A percentile compares a stretch with the other conserved stretches of the same genome.
Evolutionary conservation across 495 filamentous ascomycete genomes (phyloP).

Genomic region (Penicillium robsamsonii): DNA sequence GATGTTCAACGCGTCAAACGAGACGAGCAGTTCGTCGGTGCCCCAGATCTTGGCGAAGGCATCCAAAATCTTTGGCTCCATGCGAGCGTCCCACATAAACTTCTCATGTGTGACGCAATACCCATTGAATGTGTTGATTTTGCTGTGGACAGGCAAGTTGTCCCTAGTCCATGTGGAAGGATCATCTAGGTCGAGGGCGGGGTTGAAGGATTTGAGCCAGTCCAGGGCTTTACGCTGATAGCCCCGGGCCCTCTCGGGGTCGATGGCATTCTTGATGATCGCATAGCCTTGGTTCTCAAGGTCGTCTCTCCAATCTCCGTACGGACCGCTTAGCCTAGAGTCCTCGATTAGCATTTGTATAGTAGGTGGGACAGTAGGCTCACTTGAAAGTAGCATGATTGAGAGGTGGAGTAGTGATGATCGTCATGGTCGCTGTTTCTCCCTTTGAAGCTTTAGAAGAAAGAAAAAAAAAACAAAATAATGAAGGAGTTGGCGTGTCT

Average conservation of each 20-base stretch:
- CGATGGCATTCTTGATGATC: slow-evolving; percentile 30
- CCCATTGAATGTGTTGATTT: slow-evolving; percentile 26
- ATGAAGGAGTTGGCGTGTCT: neutral
- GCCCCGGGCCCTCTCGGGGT: slow-evolving; percentile 22
- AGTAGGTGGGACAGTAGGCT: neutral
- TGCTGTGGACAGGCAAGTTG: slow-evolving; percentile 32
- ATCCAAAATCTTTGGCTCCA: slow-evolving; percentile 36
- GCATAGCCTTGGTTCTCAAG: slow-evolving; percentile 32
- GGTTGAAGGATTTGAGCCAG: slow-evolving; percentile 29
- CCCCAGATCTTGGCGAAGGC: slow-evolving; percentile 30
- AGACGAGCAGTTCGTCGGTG: slow-evolving; percentile 23
- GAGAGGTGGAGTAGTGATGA: neutral
- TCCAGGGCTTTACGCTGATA: slow-evolving; percentile 27
- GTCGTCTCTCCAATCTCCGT: slow-evolving; percentile 36
- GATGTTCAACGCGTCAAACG: slow-evolving; percentile 6
- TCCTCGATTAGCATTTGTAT: neutral
- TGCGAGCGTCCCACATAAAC: slow-evolving; percentile 47
- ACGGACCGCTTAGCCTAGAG: slow-evolving; percentile 21
- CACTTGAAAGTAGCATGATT: neutral
- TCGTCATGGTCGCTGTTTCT: neutral
- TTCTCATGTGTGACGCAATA: slow-evolving; percentile 44
- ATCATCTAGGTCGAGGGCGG: slow-evolving; percentile 28
- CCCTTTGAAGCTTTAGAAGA: neutral
- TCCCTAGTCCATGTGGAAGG: slow-evolving; percentile 32
- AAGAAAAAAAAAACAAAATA: neutral